Percentiles rank a stretch among this genome's conserved stretches.
Conservation (phyloP, 331 rosid genomes). For the Cydonia oblonga region DNA sequence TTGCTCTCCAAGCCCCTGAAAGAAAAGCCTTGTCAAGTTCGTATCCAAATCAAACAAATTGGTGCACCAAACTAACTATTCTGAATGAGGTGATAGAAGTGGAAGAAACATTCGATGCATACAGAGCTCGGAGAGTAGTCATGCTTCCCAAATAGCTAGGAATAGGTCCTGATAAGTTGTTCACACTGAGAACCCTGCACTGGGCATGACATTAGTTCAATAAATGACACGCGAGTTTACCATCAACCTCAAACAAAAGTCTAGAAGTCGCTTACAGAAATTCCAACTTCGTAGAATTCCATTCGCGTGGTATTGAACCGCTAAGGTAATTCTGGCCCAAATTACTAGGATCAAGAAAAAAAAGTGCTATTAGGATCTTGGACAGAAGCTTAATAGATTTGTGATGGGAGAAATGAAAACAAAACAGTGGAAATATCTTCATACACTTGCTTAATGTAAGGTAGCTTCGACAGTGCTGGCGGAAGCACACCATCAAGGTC, state of each 20-base stretch:
- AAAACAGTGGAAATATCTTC: neutral
- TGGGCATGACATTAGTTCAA: neutral
- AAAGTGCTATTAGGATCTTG: neutral
- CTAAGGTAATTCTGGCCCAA: constrained; percentile 23
- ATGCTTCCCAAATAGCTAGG: constrained; percentile 21
- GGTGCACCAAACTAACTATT: neutral
- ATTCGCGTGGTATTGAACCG: constrained; percentile 26
- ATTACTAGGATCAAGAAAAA: constrained; percentile 5
- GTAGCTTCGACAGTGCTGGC: constrained; percentile 15
- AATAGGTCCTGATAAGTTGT: constrained; percentile 25
- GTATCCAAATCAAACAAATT: neutral
- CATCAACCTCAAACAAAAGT: neutral
- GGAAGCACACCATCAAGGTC: constrained; percentile 33
- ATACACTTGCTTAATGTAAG: constrained; percentile 12
- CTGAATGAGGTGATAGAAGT: neutral
- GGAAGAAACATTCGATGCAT: neutral
- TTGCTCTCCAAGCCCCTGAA: constrained; percentile 22
- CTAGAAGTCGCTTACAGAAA: constrained; percentile 9
- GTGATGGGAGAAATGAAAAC: neutral
- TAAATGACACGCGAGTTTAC: neutral
- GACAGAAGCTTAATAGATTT: neutral
- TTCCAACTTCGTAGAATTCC: constrained; percentile 24
- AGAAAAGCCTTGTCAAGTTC: neutral
- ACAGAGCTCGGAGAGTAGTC: constrained; percentile 16
- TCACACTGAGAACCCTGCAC: constrained; percentile 20